phyloP scores from a whole-genome alignment of 2,329 filamentous ascomycete species.

The Talaromyces sp. region DNA sequence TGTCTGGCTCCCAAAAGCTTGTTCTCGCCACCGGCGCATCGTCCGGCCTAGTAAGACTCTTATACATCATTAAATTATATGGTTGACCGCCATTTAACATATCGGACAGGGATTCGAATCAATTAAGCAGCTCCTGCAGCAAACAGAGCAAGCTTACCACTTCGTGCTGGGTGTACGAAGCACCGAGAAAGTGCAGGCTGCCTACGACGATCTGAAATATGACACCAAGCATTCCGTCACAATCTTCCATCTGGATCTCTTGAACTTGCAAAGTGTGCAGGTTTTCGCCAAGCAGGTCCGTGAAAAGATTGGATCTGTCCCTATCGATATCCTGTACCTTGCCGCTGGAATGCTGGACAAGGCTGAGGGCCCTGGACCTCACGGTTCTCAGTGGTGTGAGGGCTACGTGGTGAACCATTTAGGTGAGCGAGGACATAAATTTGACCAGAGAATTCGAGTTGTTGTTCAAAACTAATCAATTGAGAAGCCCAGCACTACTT shows the following conservation, averaged over 20 bases:
- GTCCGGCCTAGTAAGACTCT: constrained; percentile 20
- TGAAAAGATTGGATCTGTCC: constrained; percentile 15
- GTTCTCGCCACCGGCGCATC: constrained; percentile 25
- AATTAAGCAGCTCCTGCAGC: constrained; percentile 27
- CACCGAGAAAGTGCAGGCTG: constrained; percentile 17
- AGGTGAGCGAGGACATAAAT: constrained; percentile 14
- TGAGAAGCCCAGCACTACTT: constrained; percentile 26
- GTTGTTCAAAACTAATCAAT: neutral
- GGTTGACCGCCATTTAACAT: neutral
- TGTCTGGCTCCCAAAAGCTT: constrained; percentile 19
- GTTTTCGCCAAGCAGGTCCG: constrained; percentile 24
- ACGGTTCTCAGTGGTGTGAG: constrained; percentile 29
- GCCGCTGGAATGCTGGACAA: constrained; percentile 19
- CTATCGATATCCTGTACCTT: constrained; percentile 24
- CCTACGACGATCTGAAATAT: constrained; percentile 22
- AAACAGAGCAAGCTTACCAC: constrained; percentile 21
- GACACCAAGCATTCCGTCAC: constrained; percentile 24
- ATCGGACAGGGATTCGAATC: constrained; percentile 27
- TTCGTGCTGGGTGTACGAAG: constrained; percentile 29
- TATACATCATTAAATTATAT: neutral
- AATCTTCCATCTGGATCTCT: constrained; percentile 25
- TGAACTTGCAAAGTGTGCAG: constrained; percentile 24
- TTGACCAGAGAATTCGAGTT: too few species aligned
- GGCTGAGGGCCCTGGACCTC: constrained; percentile 22
- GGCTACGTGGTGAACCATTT: constrained; percentile 28